Evolutionary conservation across 2,329 filamentous ascomycete genomes (phyloP).

Genomic region (Cordyceps cateniannulata): DNA sequence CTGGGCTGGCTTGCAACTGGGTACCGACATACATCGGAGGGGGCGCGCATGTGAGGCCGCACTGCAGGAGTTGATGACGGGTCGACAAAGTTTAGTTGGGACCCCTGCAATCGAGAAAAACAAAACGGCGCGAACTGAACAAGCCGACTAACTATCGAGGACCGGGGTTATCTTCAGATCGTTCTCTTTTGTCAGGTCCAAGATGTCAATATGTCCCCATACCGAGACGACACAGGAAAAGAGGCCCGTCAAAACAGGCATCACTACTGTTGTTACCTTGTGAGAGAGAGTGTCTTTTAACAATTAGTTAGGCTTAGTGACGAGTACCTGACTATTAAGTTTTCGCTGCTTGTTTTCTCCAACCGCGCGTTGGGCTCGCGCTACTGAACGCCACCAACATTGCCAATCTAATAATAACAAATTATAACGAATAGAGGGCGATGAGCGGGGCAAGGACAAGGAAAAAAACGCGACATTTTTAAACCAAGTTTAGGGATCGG

Average conservation of each 20-base stretch:
- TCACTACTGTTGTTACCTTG: no score
- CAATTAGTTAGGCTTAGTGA: no score
- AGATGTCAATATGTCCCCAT: no score
- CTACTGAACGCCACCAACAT: constrained; percentile 1
- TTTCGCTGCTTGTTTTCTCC: neutral
- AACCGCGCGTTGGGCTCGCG: neutral
- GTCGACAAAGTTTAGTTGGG: neutral
- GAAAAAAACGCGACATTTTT: constrained; percentile 1
- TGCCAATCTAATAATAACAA: neutral
- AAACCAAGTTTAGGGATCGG: neutral
- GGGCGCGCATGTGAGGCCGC: neutral
- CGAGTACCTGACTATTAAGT: neutral
- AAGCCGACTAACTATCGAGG: no score
- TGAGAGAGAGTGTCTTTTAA: no score
- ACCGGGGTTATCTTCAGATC: no score
- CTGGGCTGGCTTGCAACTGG: neutral
- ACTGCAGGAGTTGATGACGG: constrained; percentile 1
- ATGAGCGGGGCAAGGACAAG: neutral
- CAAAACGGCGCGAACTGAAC: neutral
- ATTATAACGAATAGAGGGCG: neutral
- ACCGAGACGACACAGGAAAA: no score
- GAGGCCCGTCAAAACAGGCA: no score
- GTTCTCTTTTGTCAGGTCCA: no score
- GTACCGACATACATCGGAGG: neutral
- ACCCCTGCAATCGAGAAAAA: neutral